Evolutionary conservation across 805 yeast genomes (phyloP), one percentile per base, ranked within the genome.

Genomic region (Candida orba): DNA sequence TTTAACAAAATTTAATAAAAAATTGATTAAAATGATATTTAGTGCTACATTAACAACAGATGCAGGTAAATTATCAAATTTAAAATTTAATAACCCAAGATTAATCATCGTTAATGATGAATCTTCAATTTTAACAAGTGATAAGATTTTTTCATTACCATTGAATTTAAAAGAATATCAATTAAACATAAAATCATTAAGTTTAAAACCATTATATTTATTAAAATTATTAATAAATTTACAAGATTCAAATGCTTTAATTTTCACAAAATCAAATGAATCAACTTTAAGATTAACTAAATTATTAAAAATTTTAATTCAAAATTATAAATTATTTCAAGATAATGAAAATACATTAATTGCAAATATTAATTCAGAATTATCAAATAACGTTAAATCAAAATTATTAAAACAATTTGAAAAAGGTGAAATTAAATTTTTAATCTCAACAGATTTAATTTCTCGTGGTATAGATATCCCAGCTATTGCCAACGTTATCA

Each of bases 31-130:
- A 52, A 71, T 91, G 60, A 73, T 93, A 4, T 88, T 93, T 57
- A 82, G 95, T 40, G 99, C 99, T 8, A 93, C 99, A 1, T 72
- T 93, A 42, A 88, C 97, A 4, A 82, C 96, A 2, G 95, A 90
- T 60, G 86, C 97, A 0, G 95, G 93, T 25, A 87, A 85, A 57
- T 67, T 93, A 44, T 74, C 91, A 8, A 75, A 78, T 37, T 70
- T 93, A 46, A 77, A 81, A 41, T 75, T 93, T 49, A 68, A 69
- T 45, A 72, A 71, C 52, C 97, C 95, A n/a, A 72, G 81, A 54
- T 63, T 93, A 39, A 68, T 86, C 34, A 79, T 88, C 45, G 82
- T 90, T 37, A 86, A 89, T 47, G 76, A 76, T 41, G 65, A 72
- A 36, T 63, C 70, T 30, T 43, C 51, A 8, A 36, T 53, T 10